A percentile compares a stretch with the other conserved stretches of the same genome.
These are phyloP conservation scores for Carex arenaria DNA, from an alignment of 202 grass and related monocot species.

Conservation along the genomic window DNA sequence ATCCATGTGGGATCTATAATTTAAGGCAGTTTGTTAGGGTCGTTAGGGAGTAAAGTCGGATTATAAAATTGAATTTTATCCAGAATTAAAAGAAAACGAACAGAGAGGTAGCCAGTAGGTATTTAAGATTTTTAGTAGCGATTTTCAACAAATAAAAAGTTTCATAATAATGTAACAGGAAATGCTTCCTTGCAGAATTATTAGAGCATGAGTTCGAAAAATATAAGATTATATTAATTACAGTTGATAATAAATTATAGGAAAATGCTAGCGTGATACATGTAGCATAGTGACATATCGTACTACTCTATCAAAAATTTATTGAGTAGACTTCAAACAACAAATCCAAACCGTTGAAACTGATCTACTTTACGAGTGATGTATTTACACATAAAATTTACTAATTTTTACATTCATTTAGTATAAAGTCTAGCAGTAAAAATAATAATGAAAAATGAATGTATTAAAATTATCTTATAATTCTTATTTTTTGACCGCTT, in stretches of 20 bases:
- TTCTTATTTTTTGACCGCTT: no score
- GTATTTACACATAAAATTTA: no score
- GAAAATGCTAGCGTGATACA: no score
- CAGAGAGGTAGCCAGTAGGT: background rate
- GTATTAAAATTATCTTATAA: no score
- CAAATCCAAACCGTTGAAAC: no score
- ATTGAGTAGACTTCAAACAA: no score
- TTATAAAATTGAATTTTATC: background rate
- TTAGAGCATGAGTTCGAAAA: background rate
- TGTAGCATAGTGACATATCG: no score
- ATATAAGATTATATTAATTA: background rate
- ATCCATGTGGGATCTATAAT: constrained; percentile 10
- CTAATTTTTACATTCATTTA: no score
- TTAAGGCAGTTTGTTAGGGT: constrained; percentile 6
- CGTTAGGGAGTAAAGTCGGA: constrained; percentile 10
- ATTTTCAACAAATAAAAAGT: background rate
- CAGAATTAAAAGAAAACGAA: background rate
- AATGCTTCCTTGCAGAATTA: background rate
- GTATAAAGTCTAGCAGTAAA: no score
- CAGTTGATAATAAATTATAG: background rate
- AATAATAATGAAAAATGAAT: no score
- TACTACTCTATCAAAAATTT: no score
- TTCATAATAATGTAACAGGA: background rate
- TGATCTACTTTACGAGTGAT: no score
- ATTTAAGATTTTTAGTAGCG: background rate